Base-by-base conservation (phyloP, 1,139 yeast species). In the Fermentozyma sake region DNA sequence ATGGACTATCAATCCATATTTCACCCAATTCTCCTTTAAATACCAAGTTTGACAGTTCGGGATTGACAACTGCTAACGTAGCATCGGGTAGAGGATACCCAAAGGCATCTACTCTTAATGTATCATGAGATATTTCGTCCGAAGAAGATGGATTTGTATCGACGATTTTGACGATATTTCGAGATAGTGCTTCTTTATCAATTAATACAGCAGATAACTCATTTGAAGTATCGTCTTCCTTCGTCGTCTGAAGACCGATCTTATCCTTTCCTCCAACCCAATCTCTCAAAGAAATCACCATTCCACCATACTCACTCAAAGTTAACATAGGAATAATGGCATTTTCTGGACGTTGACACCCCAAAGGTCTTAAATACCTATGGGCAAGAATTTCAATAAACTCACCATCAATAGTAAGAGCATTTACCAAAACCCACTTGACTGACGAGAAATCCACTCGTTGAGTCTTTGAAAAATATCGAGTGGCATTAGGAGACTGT, bases 71-170 rank as follows among this genome's bases (percentile, higher is more conserved):
- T 0, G 97, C 96, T 23, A 91, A 55, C 0, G 95, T 85, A 1
- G 96, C 91, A 58, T 89, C 96, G 0, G 96, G 96, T 3, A 91
- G 56, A 1, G 98, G 98, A 44, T 70, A 86, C 0, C 98, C 98
- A 63, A 91, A 91, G 0, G 96, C 82, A 24, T 94, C 95, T 0
- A 91, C 82, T 28, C 95, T 61, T 23, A 87, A 61, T 25, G 46
- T 48, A 43, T 75, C 68, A 24, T 64, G 61, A 10, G 68, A 57
- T 15, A 65, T 67, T 22, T 77, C 82, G 33, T 65, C 72, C 6
- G 70, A 63, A 4, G 77, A 64, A 0, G 75, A 66, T 1, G 83
- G 81, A 31, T 72, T 68, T 13, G 76, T 75, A 24, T 78, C 78
- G 2, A 80, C 70, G 10, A 84, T 72, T 35, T 81, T 78, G 9